phyloP scores from a whole-genome alignment of 257 asterid genomes.

The Perilla frutescens region DNA sequence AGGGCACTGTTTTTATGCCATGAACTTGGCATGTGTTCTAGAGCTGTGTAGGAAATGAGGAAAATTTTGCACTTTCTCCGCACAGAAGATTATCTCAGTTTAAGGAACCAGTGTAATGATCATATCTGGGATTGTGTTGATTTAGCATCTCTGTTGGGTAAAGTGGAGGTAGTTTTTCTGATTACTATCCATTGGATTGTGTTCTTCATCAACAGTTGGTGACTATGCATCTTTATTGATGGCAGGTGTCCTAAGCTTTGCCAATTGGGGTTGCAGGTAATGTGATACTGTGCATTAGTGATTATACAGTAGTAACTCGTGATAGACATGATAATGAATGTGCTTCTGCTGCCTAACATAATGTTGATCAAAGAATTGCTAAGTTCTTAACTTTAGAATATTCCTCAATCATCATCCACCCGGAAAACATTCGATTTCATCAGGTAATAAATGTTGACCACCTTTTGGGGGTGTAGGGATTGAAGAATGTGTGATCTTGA shows the following conservation, averaged over 20 bases:
- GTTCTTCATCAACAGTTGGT: neutral
- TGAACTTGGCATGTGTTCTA: neutral
- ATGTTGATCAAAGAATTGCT: no score
- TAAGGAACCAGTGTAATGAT: neutral
- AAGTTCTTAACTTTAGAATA: no score
- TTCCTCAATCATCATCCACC: no score
- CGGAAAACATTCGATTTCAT: no score
- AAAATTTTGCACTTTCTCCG: no score
- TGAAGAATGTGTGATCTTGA: no score
- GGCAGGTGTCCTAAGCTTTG: neutral
- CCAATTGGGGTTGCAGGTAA: neutral
- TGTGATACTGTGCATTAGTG: neutral
- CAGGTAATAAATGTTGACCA: no score
- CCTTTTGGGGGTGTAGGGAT: no score
- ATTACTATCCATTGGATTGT: neutral
- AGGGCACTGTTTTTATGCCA: neutral
- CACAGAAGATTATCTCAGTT: no score
- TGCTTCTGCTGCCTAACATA: no score
- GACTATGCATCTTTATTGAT: neutral
- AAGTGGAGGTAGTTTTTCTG: neutral
- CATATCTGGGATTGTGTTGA: neutral
- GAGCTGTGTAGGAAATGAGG: neutral
- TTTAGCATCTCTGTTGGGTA: neutral
- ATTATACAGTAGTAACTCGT: neutral
- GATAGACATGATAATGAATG: no score